Evolutionary conservation across 345 rosid genomes (phyloP), one percentile per base, ranked within the genome.

Genomic region (Pistacia vera): DNA sequence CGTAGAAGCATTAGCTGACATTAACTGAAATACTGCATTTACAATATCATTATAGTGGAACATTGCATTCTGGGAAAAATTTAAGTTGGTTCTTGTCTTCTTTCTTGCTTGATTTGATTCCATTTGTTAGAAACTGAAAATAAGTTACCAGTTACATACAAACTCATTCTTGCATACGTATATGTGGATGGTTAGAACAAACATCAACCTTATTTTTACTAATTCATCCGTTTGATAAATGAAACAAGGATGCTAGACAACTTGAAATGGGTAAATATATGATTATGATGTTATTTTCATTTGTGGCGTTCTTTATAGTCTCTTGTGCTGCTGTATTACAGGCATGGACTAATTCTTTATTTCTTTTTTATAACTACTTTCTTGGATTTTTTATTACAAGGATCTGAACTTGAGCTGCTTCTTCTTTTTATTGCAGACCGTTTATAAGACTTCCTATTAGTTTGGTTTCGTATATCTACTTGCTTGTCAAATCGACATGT

Each of bases 361-460:
- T 74, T 44, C 11, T 49, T 48, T 63, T 49, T 30, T 11, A 41
- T 33, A 17, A 30, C 63, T 33, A 57, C 12, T 12, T 51, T 38
- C 20, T 74, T 56, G 14, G 22, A 66, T 52, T 66, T 82, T 65
- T 52, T 61, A 33, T 18, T 54, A 11, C 1, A 68, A 33, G 48
- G 76, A 5, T 73, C 70, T 61, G 63, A 67, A 81, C 62, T 33
- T 79, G 75, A 81, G 68, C 22, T 59, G 22, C 18, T 30, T 3
- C 44, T 71, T 73, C 36, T 65, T 80, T 81, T 71, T 55, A 78
- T 73, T 85, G 88, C 92, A 93, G 99, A 82, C 99, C 99, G 52
- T 84, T 83, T 66, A 85, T 89, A 70, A 95, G 87, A 83, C 72
- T 92, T 85, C 96, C 97, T 54, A 82, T 85, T 62, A 66, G 74